phyloP scores from a whole-genome alignment of 441 rosid species.

The Adansonia gregorii region DNA sequence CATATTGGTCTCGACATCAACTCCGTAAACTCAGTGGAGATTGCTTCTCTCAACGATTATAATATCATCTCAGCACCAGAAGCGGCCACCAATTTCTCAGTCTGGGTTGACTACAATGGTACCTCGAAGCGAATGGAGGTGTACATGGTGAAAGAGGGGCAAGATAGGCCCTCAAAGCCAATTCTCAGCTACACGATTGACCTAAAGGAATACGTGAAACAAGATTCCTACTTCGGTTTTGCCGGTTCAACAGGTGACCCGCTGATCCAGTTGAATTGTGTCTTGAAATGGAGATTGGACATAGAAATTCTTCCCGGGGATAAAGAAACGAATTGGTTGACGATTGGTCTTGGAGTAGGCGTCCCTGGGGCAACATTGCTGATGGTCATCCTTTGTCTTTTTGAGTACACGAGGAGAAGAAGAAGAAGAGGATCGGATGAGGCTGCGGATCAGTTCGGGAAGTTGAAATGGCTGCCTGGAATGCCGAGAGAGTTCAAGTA shows the following conservation, averaged over 20 bases:
- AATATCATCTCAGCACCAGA: slow-evolving; percentile 37
- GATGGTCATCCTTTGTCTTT: neutral
- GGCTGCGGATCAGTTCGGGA: slow-evolving; percentile 30
- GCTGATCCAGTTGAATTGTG: slow-evolving; percentile 49
- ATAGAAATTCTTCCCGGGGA: slow-evolving; percentile 33
- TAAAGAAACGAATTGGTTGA: slow-evolving; percentile 24
- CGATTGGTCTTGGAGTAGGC: slow-evolving; percentile 37
- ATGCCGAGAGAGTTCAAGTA: slow-evolving; percentile 58
- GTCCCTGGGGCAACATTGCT: slow-evolving; percentile 19
- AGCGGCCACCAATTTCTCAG: slow-evolving; percentile 30
- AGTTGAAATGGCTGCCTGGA: slow-evolving; percentile 52
- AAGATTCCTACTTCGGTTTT: slow-evolving; percentile 57
- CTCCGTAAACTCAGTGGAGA: slow-evolving; percentile 38
- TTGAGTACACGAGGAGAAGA: slow-evolving; percentile 1
- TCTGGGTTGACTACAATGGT: slow-evolving; percentile 52
- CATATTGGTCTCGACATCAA: slow-evolving; percentile 66
- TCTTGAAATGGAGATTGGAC: slow-evolving; percentile 48
- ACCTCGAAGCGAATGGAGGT: slow-evolving; percentile 37
- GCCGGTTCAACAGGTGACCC: slow-evolving; percentile 58
- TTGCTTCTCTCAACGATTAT: slow-evolving; percentile 30
- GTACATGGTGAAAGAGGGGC: slow-evolving; percentile 43
- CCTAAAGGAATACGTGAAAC: slow-evolving; percentile 37
- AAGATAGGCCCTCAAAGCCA: slow-evolving; percentile 30
- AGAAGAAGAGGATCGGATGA: slow-evolving; percentile 24
- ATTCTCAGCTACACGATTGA: slow-evolving; percentile 34